Percentiles rank a stretch among this genome's conserved stretches.
These are phyloP conservation scores for Rhizoclosmatium sp. DNA, from an alignment of 192 early-diverging fungal genomes.

Conservation along the genomic window DNA sequence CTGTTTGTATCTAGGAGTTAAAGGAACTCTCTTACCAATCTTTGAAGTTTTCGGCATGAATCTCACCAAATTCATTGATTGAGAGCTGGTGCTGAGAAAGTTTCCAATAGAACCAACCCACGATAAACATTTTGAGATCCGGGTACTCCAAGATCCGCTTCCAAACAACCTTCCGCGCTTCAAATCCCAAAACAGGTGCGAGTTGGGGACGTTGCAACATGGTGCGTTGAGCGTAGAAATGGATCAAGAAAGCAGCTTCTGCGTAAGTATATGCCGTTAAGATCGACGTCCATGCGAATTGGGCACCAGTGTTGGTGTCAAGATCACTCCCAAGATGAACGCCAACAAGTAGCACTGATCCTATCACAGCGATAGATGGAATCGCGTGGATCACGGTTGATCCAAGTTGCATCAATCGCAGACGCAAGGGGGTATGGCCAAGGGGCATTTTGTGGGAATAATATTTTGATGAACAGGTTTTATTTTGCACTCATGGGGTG, in stretches of 20 bases:
- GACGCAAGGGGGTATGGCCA: background rate
- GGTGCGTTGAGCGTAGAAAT: background rate
- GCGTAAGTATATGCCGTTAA: background rate
- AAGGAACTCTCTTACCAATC: background rate
- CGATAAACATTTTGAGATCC: conserved; percentile 2
- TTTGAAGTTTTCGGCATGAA: conserved; percentile 7
- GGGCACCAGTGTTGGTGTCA: too few relatives aligned
- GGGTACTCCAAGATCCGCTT: background rate
- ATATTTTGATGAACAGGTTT: too few relatives aligned
- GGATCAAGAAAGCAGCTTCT: conserved; percentile 3
- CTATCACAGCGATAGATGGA: background rate
- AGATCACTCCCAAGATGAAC: background rate
- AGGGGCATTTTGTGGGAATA: background rate
- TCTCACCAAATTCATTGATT: background rate
- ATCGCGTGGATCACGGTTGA: background rate
- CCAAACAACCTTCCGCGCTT: background rate
- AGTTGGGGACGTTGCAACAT: background rate
- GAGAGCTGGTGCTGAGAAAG: background rate
- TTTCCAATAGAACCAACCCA: conserved; percentile 19
- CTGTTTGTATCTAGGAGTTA: background rate
- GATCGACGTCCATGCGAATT: background rate
- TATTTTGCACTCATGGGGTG: too few relatives aligned
- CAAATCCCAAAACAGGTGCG: background rate
- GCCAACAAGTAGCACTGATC: background rate
- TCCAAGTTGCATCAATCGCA: background rate